A percentile compares a stretch with the other conserved stretches of the same genome.
Conservation (phyloP, 2,329 filamentous ascomycete genomes). For the Verticillium klebahnii region DNA sequence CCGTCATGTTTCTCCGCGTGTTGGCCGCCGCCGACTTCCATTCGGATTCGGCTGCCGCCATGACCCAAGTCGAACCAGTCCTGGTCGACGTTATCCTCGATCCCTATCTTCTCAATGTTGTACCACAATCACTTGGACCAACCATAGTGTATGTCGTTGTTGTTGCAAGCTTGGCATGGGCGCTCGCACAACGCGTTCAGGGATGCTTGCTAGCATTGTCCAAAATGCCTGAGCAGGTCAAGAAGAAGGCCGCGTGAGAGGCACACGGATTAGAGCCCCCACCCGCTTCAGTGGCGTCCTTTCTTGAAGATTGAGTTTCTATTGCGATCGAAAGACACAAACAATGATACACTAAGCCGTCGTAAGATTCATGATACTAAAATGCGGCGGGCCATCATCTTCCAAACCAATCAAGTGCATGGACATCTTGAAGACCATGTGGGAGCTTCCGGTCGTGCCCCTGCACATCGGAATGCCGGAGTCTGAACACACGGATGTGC, state of each 20-base stretch:
- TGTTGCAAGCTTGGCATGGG: conserved; percentile 48
- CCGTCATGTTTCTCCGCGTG: conserved; percentile 68
- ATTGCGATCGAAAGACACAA: neutral
- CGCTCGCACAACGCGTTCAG: conserved; percentile 29
- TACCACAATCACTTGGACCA: conserved; percentile 73
- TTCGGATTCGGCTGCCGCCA: conserved; percentile 67
- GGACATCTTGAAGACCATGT: neutral
- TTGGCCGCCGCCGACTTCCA: conserved; percentile 81
- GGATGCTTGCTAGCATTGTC: neutral
- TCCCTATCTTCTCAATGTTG: conserved; percentile 72
- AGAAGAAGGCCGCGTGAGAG: neutral
- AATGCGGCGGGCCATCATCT: neutral
- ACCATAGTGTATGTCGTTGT: conserved; percentile 64
- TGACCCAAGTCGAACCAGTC: conserved; percentile 70
- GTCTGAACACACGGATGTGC: neutral
- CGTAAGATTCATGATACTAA: neutral
- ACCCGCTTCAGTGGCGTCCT: neutral
- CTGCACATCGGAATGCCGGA: neutral
- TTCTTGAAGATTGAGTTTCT: neutral
- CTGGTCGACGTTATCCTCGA: conserved; percentile 80
- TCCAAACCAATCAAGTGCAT: neutral
- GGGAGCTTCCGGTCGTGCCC: neutral
- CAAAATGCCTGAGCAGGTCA: neutral
- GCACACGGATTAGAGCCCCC: neutral
- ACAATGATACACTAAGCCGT: neutral